Base-by-base conservation (phyloP, 2,329 filamentous ascomycete species). In the Bipolaris bicolor region DNA sequence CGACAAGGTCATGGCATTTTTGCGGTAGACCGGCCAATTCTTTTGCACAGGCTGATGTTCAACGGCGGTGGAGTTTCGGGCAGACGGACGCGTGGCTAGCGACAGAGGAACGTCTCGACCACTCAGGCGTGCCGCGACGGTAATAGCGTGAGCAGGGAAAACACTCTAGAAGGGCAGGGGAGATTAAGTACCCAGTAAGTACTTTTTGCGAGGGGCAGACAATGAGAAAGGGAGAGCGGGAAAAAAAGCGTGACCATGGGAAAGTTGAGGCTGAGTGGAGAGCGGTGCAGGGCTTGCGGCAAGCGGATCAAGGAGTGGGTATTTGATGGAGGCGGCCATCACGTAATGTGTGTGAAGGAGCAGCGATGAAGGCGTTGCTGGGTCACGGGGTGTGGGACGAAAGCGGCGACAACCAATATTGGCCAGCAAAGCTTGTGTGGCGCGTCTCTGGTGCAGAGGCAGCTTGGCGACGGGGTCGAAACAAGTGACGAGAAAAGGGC, bases 21-120 rank as follows among this genome's bases (percentile, higher is more conserved):
- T 26, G 40, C n/a, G 18, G 39, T 37, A 11, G 31, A 11, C 26
- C 24, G 22, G 37, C 15, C 20, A 34, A 40, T 18, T 52, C 29
- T 31, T 24, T 29, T 39, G 55, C 43, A 49, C 34, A 56, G 45
- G 45, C 36, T 39, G n/a, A 51, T 29, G 37, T 55, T 34, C 41
- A 50, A 54, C 34, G 46, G 31, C 40, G 48, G 46, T 46, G 50
- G 58, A 48, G 58, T 31, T 41, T 37, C 29, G 34, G 53, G 44
- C 41, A 52, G 54, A 55, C 55, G 40, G 55, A 60, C 58, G 58
- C 58, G 58, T 60, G 58, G 58, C 58, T 57, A 54, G 49, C 50
- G 46, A 49, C 50, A 34, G 57, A 58, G 51, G 49, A 45, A 58
- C 49, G 37, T 52, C 50, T 36, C 54, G 49, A 57, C 58, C 50